Base-by-base conservation (phyloP, 2,329 filamentous ascomycete genomes). In the Microdochium bolleyi region DNA sequence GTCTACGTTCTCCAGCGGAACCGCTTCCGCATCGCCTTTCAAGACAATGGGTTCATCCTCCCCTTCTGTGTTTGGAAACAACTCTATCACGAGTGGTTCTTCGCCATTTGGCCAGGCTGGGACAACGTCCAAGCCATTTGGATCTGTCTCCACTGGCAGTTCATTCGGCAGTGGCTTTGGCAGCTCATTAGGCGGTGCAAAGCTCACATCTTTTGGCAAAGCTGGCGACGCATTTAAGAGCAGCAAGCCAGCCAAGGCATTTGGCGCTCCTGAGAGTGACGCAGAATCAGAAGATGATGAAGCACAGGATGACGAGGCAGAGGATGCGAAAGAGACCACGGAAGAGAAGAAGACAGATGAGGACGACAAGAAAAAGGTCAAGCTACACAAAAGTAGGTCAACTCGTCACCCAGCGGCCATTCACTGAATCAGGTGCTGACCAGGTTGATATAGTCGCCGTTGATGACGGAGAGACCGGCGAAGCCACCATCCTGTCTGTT, bases 391-490 rank as follows among this genome's bases (percentile, higher is more conserved):
- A 66, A 79, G 89, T 92, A 74, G 71, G 82, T 69, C n/a, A 16
- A 52, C 46, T 21, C 19, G 14, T n/a, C n/a, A n/a, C n/a, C n/a
- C 24, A 25, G 3, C 10, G 16, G 13, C 10, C 3, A 49, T 3
- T 4, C 27, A 11, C 24, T 2, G 16, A 3, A 49, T 21, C 22
- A 19, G 19, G 3, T 21, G n/a, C 48, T 49, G 16, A 49, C 48
- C 3, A 8, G 19, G 7, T 19, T 1, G 3, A 13, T 52, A n/a
- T 60, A 92, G 82, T 85, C 25, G 72, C 74, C 49, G 81, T 92
- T 44, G 87, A 95, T 65, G 92, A 94, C 51, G 92, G 92, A 53
- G 92, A 97, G 70, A 84, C 91, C 62, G 84, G 84, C 49, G 92
- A 97, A 67, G 77, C 77, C 21, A 92, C 88, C 1, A 72, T 89